A percentile compares a stretch with the other conserved stretches of the same genome.
Evolutionary conservation across 2,329 filamentous ascomycete species (phyloP).

Genomic region (Colletotrichum eremochloae): DNA sequence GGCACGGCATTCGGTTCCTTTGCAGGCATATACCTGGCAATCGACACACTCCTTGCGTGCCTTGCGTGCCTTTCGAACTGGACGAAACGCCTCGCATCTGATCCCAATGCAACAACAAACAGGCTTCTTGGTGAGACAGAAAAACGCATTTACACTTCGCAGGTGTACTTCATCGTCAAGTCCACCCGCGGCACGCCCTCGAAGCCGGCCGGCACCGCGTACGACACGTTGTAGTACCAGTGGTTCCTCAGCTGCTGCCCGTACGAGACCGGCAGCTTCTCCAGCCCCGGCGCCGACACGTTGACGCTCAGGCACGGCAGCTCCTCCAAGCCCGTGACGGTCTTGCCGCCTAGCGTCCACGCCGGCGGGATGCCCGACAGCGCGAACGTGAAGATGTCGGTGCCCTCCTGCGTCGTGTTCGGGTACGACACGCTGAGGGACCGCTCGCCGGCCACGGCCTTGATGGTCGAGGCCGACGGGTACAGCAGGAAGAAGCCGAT

Average conservation of each 20-base stretch:
- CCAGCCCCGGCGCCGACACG: constrained; percentile 54
- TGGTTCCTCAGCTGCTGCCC: constrained; percentile 56
- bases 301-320: constrained; percentile 57
- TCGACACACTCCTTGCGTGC: not conserved
- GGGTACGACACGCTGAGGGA: constrained; percentile 54
- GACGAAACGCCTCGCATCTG: not conserved
- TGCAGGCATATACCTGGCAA: not conserved
- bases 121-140: not conserved
- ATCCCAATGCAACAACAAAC: not conserved
- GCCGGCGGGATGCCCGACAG: constrained; percentile 54
- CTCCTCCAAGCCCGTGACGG: constrained; percentile 50
- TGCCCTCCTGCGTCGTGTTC: constrained; percentile 55
- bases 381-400: constrained; percentile 55
- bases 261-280: constrained; percentile 53
- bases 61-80: not conserved
- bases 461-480: constrained; percentile 58
- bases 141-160: constrained; percentile 21
- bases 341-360: constrained; percentile 53
- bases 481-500: constrained; percentile 57
- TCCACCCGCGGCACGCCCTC: constrained; percentile 54
- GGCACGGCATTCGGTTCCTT: not conserved
- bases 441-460: constrained; percentile 53
- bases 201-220: constrained; percentile 56
- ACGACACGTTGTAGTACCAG: constrained; percentile 61
- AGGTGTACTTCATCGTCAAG: constrained; percentile 51